Percentiles rank a stretch among this genome's conserved stretches.
Conservation (phyloP, 306 rosid species). For the Corylus heterophylla region DNA sequence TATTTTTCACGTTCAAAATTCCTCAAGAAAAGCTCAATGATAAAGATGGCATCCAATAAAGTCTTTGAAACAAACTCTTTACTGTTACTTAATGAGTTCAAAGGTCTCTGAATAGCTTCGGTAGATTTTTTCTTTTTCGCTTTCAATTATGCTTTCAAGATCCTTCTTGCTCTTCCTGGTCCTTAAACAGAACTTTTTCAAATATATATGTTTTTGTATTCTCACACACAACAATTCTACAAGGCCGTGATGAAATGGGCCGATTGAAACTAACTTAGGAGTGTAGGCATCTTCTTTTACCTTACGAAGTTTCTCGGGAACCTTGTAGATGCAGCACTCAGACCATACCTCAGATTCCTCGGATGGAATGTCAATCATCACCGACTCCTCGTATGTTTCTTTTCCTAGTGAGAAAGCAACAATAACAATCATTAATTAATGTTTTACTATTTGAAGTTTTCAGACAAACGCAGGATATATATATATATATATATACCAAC, state of each 20-base stretch:
- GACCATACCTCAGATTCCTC: background rate
- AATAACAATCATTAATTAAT: too few relatives aligned
- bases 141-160: background rate
- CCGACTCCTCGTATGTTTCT: background rate
- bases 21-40: constrained; percentile 26
- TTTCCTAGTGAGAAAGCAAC: too few relatives aligned
- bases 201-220: background rate
- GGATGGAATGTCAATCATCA: background rate
- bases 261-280: constrained; percentile 27
- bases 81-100: background rate
- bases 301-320: constrained; percentile 24
- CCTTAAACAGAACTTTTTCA: background rate
- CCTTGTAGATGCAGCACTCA: constrained; percentile 25
- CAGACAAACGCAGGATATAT: too few relatives aligned
- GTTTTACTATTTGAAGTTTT: too few relatives aligned
- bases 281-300: constrained; percentile 23
- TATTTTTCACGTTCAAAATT: background rate
- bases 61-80: background rate
- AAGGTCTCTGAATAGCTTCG: background rate
- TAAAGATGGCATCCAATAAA: constrained; percentile 28
- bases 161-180: background rate
- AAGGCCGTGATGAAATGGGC: constrained; percentile 20
- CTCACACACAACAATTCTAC: background rate
- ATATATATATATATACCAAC: too few relatives aligned
- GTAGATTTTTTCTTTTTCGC: background rate